Base-by-base conservation (phyloP, 106 monocot species). In the Chionographis japonica region DNA sequence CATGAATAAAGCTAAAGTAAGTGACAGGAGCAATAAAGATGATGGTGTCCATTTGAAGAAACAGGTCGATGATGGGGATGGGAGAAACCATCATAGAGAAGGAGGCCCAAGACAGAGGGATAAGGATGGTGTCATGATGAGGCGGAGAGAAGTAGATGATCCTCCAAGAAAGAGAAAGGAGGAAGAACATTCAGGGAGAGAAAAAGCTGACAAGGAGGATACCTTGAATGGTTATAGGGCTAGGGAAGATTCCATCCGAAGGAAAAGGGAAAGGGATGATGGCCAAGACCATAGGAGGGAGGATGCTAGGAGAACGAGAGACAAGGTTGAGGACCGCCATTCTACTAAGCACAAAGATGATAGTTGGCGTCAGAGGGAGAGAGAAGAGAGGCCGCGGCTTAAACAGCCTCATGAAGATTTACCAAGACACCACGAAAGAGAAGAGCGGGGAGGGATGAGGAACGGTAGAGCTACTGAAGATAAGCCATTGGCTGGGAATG, bases 331-430 rank as follows among this genome's bases (percentile, higher is more conserved):
- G 54, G 88, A 88, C 57, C 75, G 72, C 37, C 77, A 83, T 56
- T 69, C 79, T 69, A 36, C 71, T 16, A 84, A 81, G 70, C 86
- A 82, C 41, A 84, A 81, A 70, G 85, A 95, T 69, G 94, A 88
- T 40, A 85, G 50, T 67, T 77, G 74, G 83, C 77, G 75, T 37
- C 83, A 81, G 50, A 81, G 77, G 58, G 94, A 94, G 59, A 79
- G 83, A 78, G 87, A 94, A 60, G 84, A 85, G 38, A 84, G 81
- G 52, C 78, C 82, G 71, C 80, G 83, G 50, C 60, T 85, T 51
- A 94, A 85, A 52, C 85, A 66, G 15, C 52, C 77, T 72, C 81
- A 79, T 68, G 88, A 92, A 70, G 80, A 85, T 56, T 19, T 56
- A 12, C 65, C 43, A 19, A 63, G 43, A 10, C 80, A 78, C 40